These are phyloP conservation scores for Podaxis rugospora DNA, from an alignment of 768 basidiomycete species.

Conservation along the genomic window DNA sequence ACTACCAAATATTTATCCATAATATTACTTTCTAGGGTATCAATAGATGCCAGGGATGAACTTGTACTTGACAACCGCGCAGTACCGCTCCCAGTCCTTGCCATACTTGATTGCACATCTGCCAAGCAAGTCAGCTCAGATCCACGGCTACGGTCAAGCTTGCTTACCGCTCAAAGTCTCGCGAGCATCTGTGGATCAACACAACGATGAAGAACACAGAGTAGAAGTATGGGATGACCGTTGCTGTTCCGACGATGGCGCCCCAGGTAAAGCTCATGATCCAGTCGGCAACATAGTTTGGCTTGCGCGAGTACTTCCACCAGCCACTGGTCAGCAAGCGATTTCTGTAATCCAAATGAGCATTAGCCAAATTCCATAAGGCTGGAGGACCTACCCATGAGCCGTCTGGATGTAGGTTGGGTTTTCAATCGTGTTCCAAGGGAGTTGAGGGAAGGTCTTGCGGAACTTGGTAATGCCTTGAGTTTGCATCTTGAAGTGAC, in stretches of 20 bases:
- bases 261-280: constrained; percentile 84
- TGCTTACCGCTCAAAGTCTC: constrained; percentile 88
- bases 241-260: constrained; percentile 65
- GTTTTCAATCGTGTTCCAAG: constrained; percentile 75
- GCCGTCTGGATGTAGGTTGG: constrained; percentile 91
- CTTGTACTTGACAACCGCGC: constrained; percentile 81
- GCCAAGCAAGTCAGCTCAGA: constrained; percentile 1
- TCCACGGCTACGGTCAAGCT: neutral
- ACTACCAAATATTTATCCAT: neutral
- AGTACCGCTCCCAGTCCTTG: constrained; percentile 92
- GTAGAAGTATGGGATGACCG: constrained; percentile 94
- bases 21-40: constrained; percentile 9
- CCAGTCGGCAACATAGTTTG: constrained; percentile 96
- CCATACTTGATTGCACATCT: constrained; percentile 89
- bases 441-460: constrained; percentile 92
- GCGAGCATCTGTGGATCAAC: constrained; percentile 82
- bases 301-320: constrained; percentile 95
- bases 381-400: constrained; percentile 64
- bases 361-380: neutral
- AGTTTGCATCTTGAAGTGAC: constrained; percentile 95
- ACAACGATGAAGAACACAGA: constrained; percentile 94
- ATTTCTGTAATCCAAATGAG: constrained; percentile 45
- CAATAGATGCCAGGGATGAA: constrained; percentile 89
- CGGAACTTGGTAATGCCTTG: constrained; percentile 84
- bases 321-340: constrained; percentile 88